These are phyloP conservation scores for Russula foetens DNA, from an alignment of 768 basidiomycete species.

Conservation along the genomic window DNA sequence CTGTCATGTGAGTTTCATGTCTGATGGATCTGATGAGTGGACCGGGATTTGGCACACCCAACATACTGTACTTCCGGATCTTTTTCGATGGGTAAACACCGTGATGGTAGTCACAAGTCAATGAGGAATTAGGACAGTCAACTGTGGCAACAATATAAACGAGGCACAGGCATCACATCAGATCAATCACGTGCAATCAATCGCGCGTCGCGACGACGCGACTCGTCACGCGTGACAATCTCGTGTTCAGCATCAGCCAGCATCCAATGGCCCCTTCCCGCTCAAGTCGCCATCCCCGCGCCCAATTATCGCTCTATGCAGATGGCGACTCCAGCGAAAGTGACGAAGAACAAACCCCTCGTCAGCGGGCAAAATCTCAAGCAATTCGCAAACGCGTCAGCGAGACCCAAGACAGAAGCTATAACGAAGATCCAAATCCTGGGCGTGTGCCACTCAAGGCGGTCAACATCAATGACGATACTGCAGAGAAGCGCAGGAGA, in stretches of 20 bases:
- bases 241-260: background rate
- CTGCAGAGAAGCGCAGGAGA: slow-evolving; percentile 75
- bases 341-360: slow-evolving; percentile 27
- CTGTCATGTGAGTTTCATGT: too few species aligned
- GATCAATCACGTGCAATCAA: background rate
- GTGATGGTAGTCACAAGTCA: too few species aligned
- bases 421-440: slow-evolving; percentile 32
- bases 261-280: slow-evolving; percentile 13
- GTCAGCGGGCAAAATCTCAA: slow-evolving; percentile 10
- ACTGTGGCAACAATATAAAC: too few species aligned
- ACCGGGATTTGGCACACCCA: too few species aligned
- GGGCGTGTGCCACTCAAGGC: slow-evolving; percentile 32
- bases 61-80: too few species aligned
- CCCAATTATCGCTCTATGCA: slow-evolving; percentile 15
- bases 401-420: slow-evolving; percentile 43
- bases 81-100: too few species aligned
- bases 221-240: slow-evolving; percentile 19
- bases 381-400: slow-evolving; percentile 44
- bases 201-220: slow-evolving; percentile 10
- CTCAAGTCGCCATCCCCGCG: slow-evolving; percentile 8
- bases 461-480: slow-evolving; percentile 68
- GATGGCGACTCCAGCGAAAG: slow-evolving; percentile 23
- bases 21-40: too few species aligned
- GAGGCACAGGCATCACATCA: background rate
- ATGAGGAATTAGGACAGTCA: too few species aligned